Conservation (phyloP, 108 stramenopile species). For the Nitzschia sp. region DNA sequence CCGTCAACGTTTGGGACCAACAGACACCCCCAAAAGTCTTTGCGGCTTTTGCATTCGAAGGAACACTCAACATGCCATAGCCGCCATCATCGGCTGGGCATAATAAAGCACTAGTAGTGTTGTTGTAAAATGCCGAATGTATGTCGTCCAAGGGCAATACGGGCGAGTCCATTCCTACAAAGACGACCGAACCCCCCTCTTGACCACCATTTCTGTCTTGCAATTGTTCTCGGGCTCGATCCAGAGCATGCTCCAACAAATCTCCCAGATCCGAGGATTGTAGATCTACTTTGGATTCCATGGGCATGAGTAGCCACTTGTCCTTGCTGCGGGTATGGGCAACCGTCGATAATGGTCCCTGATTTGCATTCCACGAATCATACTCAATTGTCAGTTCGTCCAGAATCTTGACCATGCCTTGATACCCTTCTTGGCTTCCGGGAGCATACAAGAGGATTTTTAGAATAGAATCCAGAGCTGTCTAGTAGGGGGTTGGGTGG, state of each 20-base stretch:
- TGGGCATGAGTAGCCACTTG: slow-evolving; percentile 21
- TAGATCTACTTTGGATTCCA: slow-evolving; percentile 32
- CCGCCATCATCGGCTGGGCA: slow-evolving; percentile 88
- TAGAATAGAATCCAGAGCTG: slow-evolving; percentile 32
- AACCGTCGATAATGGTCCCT: slow-evolving; percentile 2
- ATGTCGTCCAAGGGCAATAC: slow-evolving; percentile 76
- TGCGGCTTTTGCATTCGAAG: slow-evolving; percentile 43
- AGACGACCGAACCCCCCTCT: slow-evolving; percentile 49
- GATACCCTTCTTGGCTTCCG: slow-evolving; percentile 38
- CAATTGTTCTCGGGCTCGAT: slow-evolving; percentile 39
- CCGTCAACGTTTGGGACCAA: slow-evolving; percentile 79
- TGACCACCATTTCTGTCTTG: neutral
- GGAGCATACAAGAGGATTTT: slow-evolving; percentile 72
- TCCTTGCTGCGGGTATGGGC: neutral
- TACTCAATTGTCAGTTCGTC: slow-evolving; percentile 30
- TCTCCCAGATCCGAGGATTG: slow-evolving; percentile 61
- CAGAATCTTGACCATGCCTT: slow-evolving; percentile 46
- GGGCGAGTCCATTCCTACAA: slow-evolving; percentile 90
- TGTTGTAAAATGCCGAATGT: slow-evolving; percentile 41
- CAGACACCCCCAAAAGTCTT: slow-evolving; percentile 28
- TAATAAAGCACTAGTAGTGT: slow-evolving; percentile 47
- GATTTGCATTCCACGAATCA: neutral
- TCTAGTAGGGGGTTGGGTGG: no score
- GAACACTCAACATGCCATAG: slow-evolving; percentile 81
- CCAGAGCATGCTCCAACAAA: slow-evolving; percentile 66